Base-by-base conservation (phyloP, 2,329 filamentous ascomycete genomes). In the Colletotrichum sp. region DNA sequence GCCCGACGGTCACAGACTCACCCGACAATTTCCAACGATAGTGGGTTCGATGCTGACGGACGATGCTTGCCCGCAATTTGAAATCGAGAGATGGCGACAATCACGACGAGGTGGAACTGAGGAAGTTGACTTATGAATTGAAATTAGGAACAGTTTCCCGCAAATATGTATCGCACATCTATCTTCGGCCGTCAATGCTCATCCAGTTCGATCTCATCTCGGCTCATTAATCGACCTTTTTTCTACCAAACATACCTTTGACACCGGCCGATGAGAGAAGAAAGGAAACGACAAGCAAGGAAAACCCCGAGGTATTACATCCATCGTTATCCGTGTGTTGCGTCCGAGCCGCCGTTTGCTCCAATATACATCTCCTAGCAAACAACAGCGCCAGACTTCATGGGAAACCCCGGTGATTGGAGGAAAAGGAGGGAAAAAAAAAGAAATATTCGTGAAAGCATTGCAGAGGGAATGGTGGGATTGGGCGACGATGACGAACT, bases 171-270 rank as follows among this genome's bases (percentile, higher is more conserved):
- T 69, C 34, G 67, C 59, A 60, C 64, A 60, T 69, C 59, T 76
- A 74, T 76, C 30, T 49, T 60, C 59, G 59, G 57, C 65, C 57
- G 49, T 73, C n/a, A 65, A 52, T 76, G 59, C 70, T 36, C 59
- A 57, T 71, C 59, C 57, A 52, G n/a, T 30, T 64, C 57, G 44
- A 65, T 68, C n/a, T 64, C 73, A 57, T 62, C 74, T 16, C 49
- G 18, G 64, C 74, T 59, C 71, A 72, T 34, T 52, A 55, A 34
- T 63, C 66, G 68, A 66, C 74, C 64, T 55, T 76, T 76, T 76
- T 74, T 73, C 70, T 73, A 74, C 70, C 74, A 34, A 65, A 71
- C 26, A 55, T 52, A 62, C n/a, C 70, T 71, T 28, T 63, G 74
- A 69, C 64, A 76, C 70, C 74, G 15, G 55, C 52, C 74, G 34